phyloP scores from a whole-genome alignment of 345 rosid genomes.

The Zanthoxylum bungeanum region DNA sequence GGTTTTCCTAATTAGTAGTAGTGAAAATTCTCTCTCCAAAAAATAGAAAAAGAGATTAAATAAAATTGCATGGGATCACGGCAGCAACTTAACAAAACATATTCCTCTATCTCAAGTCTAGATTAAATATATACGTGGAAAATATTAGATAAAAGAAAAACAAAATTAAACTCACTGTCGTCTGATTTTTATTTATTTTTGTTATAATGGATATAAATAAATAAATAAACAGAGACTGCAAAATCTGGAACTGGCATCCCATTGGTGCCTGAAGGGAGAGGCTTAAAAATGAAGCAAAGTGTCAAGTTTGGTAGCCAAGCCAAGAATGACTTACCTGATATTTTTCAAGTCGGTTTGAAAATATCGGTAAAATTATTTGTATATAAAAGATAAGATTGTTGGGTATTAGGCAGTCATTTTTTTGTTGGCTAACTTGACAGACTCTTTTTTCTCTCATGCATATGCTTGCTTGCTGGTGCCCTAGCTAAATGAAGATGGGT shows the following conservation, averaged over 20 bases:
- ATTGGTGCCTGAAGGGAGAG: background rate
- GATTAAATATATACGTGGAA: too few relatives aligned
- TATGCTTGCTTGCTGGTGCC: too few relatives aligned
- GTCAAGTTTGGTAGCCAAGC: conserved; percentile 5
- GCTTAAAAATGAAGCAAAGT: background rate
- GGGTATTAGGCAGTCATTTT: background rate
- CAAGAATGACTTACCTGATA: conserved; percentile 2
- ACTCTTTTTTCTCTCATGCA: background rate
- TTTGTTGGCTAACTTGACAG: conserved; percentile 1
- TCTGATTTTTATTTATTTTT: too few relatives aligned
- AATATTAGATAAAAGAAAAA: background rate
- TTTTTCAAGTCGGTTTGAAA: background rate
- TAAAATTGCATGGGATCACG: background rate
- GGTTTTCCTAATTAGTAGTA: background rate
- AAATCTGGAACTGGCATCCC: background rate
- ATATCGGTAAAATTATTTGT: too few relatives aligned
- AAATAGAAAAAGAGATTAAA: too few relatives aligned
- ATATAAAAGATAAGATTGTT: background rate
- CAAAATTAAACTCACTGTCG: too few relatives aligned
- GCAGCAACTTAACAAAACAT: conserved; percentile 1
- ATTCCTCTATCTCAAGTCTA: conserved; percentile 13
- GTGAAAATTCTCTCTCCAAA: conserved; percentile 7
- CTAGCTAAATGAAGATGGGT: background rate
- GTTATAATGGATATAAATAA: conserved; percentile 5
- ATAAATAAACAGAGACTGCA: background rate